Evolutionary conservation across 352 stramenopile genomes (phyloP).

Genomic region (Phytophthora megakarya): DNA sequence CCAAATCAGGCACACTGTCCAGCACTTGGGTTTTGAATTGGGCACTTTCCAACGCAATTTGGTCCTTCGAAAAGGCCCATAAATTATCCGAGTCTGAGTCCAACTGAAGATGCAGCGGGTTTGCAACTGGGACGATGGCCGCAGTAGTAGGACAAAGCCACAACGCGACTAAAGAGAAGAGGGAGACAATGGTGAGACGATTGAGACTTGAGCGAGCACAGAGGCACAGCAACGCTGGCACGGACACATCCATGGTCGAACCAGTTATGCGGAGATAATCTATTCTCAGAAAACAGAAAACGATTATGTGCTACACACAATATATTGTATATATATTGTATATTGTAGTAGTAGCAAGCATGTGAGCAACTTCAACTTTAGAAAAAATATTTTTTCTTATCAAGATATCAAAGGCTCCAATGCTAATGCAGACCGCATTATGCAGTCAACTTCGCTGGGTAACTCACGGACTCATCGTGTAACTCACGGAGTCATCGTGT

Average conservation of each 20-base stretch:
- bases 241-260: conserved; percentile 13
- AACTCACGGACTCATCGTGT: too few relatives aligned
- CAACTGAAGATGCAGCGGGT: conserved; percentile 12
- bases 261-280: too few relatives aligned
- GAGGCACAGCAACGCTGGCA: not conserved
- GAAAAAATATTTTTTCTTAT: too few relatives aligned
- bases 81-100: conserved; percentile 15
- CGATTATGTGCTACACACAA: too few relatives aligned
- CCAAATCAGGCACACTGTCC: conserved; percentile 60
- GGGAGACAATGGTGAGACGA: not conserved
- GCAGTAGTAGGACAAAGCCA: not conserved
- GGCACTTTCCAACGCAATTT: conserved; percentile 33
- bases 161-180: conserved; percentile 5
- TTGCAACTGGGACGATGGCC: not conserved
- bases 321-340: too few relatives aligned
- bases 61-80: conserved; percentile 23
- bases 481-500: conserved; percentile 2
- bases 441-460: too few relatives aligned
- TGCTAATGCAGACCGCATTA: too few relatives aligned
- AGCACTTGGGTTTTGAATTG: conserved; percentile 45
- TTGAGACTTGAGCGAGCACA: not conserved
- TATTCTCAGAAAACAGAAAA: too few relatives aligned
- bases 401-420: too few relatives aligned
- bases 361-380: not conserved
- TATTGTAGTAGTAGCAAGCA: too few relatives aligned